A percentile compares a stretch with the other conserved stretches of the same genome.
phyloP scores from a whole-genome alignment of 2,329 filamentous ascomycete genomes.

The Madurella mycetomatis region DNA sequence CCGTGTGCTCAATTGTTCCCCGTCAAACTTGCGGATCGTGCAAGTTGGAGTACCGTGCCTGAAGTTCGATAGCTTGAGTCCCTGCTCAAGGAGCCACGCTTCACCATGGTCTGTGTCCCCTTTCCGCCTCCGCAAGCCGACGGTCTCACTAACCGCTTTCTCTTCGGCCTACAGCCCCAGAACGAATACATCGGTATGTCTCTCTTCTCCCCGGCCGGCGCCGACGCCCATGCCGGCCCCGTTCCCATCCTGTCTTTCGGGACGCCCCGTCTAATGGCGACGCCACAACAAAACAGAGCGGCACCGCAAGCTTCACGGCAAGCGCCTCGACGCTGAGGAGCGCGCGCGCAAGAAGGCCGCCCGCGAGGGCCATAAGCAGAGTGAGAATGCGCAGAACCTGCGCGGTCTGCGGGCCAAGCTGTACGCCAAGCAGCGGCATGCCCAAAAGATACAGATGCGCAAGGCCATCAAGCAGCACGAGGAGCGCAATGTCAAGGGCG shows the following conservation, averaged over 20 bases:
- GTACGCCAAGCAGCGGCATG: constrained; percentile 86
- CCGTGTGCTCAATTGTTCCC: not conserved
- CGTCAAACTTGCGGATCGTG: not conserved
- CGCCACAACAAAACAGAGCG: constrained; percentile 23
- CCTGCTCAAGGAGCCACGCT: constrained; percentile 15
- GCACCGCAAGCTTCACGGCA: constrained; percentile 38
- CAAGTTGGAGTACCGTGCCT: not conserved
- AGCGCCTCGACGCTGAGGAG: constrained; percentile 74
- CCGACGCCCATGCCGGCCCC: not conserved
- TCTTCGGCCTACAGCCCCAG: constrained; percentile 57
- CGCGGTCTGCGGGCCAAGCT: constrained; percentile 89
- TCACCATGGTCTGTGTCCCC: constrained; percentile 22
- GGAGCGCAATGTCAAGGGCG: constrained; percentile 89
- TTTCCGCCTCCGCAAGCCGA: not conserved
- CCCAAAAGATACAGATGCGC: constrained; percentile 98
- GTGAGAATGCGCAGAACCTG: constrained; percentile 87
- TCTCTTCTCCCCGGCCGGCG: not conserved
- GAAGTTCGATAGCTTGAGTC: constrained; percentile 6
- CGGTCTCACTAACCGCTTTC: constrained; percentile 17
- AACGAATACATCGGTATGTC: constrained; percentile 67
- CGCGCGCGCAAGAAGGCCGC: constrained; percentile 80
- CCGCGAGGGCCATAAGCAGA: constrained; percentile 83
- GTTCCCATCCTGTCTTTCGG: not conserved
- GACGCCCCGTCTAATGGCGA: constrained; percentile 13
- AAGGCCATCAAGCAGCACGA: constrained; percentile 94